A percentile compares a stretch with the other conserved stretches of the same genome.
Conservation (phyloP, 345 rosid species). For the Raphanus sativus region DNA sequence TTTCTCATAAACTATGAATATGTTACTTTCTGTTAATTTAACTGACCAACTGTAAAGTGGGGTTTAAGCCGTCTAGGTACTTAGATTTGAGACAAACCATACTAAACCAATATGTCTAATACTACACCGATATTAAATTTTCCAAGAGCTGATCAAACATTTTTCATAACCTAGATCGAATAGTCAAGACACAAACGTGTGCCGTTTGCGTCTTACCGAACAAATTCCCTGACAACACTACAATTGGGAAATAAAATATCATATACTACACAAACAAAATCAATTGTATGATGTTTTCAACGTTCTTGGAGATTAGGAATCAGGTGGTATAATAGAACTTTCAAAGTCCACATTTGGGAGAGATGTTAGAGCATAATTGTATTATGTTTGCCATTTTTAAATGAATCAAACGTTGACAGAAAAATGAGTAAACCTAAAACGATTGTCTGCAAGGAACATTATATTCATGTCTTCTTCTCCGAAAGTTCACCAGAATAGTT, state of each 20-base stretch:
- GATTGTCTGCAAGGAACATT: not conserved
- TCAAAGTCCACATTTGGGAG: not conserved
- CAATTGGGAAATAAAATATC: not conserved
- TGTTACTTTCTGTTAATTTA: not conserved
- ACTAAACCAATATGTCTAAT: not conserved
- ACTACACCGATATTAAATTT: not conserved
- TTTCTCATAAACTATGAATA: not conserved
- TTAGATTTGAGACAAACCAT: not conserved
- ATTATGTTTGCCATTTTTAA: not conserved
- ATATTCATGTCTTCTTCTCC: not conserved
- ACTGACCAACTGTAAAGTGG: not conserved
- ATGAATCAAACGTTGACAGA: not conserved
- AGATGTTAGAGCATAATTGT: not conserved
- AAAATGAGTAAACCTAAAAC: not conserved
- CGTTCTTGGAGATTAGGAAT: not conserved
- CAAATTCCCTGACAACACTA: not conserved
- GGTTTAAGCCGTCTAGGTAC: not conserved
- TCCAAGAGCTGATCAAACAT: not conserved
- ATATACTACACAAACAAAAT: not conserved
- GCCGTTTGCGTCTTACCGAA: not conserved
- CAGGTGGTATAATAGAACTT: not conserved
- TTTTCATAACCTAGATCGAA: constrained; percentile 3
- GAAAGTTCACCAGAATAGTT: not conserved
- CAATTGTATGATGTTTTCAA: not conserved
- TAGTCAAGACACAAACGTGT: not conserved